These are phyloP conservation scores for Hymenoscyphus salicellus DNA, from an alignment of 2,329 filamentous ascomycete species.

Conservation along the genomic window DNA sequence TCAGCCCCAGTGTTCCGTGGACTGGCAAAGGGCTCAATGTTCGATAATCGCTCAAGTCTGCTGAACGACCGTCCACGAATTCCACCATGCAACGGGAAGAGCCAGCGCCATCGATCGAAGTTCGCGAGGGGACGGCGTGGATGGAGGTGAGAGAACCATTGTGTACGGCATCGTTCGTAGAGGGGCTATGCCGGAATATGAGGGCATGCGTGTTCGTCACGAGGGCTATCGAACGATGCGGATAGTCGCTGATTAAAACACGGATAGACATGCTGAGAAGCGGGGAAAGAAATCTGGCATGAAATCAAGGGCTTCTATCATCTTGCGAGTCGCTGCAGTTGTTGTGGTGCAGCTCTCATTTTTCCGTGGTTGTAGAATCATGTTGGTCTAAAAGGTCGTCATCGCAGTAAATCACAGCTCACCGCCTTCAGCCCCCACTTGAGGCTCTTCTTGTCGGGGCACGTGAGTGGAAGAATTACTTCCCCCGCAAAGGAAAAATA, in stretches of 20 bases:
- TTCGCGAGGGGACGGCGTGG: slow-evolving; percentile 45
- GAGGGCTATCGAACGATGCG: slow-evolving; percentile 83
- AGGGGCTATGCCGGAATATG: slow-evolving; percentile 75
- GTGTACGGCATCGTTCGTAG: slow-evolving; percentile 56
- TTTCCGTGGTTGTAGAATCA: background rate
- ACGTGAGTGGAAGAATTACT: background rate
- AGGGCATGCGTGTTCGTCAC: slow-evolving; percentile 75
- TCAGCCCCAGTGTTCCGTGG: slow-evolving; percentile 83
- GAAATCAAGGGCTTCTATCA: background rate
- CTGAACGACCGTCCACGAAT: slow-evolving; percentile 63
- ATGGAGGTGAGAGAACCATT: slow-evolving; percentile 59
- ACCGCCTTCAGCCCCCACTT: background rate
- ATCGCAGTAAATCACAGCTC: background rate
- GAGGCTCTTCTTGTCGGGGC: background rate
- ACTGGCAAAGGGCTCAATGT: slow-evolving; percentile 70
- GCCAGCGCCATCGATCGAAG: slow-evolving; percentile 26
- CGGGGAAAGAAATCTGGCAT: background rate
- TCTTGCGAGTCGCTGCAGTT: background rate
- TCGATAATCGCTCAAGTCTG: slow-evolving; percentile 73
- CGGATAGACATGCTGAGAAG: slow-evolving; percentile 35
- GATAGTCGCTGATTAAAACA: slow-evolving; percentile 67
- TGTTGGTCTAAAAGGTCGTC: background rate
- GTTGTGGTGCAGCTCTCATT: background rate
- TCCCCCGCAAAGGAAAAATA: background rate
- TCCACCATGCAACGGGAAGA: slow-evolving; percentile 73